These are phyloP conservation scores for Harringtonia aguacate DNA, from an alignment of 2,329 filamentous ascomycete genomes.

Conservation along the genomic window DNA sequence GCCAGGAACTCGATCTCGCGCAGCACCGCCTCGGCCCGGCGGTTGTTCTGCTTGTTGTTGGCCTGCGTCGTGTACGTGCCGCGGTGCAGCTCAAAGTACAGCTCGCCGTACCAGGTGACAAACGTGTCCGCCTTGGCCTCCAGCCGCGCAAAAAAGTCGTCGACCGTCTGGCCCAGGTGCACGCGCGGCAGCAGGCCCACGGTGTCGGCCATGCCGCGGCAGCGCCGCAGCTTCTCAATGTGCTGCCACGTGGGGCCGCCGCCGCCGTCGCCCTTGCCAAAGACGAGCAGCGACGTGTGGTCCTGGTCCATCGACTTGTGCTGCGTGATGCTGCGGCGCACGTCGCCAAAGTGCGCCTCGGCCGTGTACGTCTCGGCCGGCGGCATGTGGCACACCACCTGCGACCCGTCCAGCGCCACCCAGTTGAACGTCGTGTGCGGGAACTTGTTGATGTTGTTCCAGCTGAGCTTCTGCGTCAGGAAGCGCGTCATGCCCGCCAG, in stretches of 20 bases:
- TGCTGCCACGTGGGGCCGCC: conserved; percentile 92
- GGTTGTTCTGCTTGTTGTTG: conserved; percentile 94
- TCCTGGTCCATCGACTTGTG: conserved; percentile 97
- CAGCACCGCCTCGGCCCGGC: conserved; percentile 73
- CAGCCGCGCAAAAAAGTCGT: conserved; percentile 84
- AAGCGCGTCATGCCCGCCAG: conserved; percentile 94
- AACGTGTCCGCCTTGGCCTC: conserved; percentile 71
- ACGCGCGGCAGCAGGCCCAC: conserved; percentile 74
- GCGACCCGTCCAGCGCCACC: conserved; percentile 90
- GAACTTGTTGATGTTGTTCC: conserved; percentile 99
- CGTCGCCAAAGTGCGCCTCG: conserved; percentile 87
- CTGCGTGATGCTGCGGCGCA: conserved; percentile 77
- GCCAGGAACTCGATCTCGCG: conserved; percentile 82
- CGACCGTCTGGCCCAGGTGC: conserved; percentile 79
- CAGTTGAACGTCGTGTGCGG: conserved; percentile 98
- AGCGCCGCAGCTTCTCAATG: conserved; percentile 86
- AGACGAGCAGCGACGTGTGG: conserved; percentile 79
- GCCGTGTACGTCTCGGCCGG: conserved; percentile 94
- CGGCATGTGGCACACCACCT: conserved; percentile 96
- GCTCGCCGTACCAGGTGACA: conserved; percentile 93
- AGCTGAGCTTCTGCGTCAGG: conserved; percentile 96
- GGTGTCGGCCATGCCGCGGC: conserved; percentile 83
- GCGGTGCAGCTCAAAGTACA: conserved; percentile 95
- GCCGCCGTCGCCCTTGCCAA: conserved; percentile 93
- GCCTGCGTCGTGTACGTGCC: conserved; percentile 96